Conservation (phyloP, 495 filamentous ascomycete genomes). For the Xylaria venustula region DNA sequence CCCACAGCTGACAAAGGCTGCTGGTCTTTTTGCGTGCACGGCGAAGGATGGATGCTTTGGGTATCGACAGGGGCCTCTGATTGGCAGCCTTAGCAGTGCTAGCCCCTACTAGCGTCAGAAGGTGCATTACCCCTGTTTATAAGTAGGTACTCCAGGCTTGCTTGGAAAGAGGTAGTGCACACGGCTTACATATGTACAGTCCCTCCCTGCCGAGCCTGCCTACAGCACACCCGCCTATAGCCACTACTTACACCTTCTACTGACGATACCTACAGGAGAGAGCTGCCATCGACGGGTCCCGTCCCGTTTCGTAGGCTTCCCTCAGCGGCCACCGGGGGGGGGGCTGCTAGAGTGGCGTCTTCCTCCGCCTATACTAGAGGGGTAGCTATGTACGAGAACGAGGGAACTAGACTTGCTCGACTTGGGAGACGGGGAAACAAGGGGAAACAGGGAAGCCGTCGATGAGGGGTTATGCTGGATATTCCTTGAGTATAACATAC, state of each 20-base stretch:
- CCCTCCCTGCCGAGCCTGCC: not conserved
- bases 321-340: not conserved
- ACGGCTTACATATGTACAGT: not conserved
- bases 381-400: not conserved
- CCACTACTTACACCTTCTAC: too few relatives aligned
- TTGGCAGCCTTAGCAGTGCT: conserved; percentile 18
- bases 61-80: conserved; percentile 12
- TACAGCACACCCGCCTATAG: not conserved
- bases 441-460: not conserved
- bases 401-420: too few relatives aligned
- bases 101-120: not conserved
- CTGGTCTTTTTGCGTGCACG: conserved; percentile 22
- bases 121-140: not conserved
- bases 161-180: too few relatives aligned
- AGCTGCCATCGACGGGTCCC: too few relatives aligned
- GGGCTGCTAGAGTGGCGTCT: too few relatives aligned
- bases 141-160: not conserved
- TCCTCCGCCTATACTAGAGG: not conserved
- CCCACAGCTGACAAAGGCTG: conserved; percentile 21
- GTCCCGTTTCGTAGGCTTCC: not conserved
- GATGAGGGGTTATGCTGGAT: not conserved
- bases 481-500: too few relatives aligned
- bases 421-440: not conserved
- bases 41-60: conserved; percentile 11
- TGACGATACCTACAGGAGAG: too few relatives aligned